phyloP scores from a whole-genome alignment of 768 basidiomycete genomes.

The Roridomyces roridus region DNA sequence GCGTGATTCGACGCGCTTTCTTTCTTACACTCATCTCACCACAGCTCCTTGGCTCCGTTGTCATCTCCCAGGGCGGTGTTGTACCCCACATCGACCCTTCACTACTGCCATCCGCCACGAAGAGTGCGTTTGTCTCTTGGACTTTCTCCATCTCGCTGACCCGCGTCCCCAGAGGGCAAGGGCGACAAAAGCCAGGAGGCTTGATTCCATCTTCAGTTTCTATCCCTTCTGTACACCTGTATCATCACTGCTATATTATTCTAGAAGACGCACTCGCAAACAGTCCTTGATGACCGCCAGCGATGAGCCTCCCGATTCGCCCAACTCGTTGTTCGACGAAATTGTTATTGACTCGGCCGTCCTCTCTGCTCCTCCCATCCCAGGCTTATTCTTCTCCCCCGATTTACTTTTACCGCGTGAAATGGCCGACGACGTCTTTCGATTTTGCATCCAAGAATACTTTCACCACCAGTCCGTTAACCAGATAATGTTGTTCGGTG shows the following conservation, averaged over 20 bases:
- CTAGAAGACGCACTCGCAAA: too few relatives aligned
- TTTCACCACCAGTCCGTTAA: conserved; percentile 60
- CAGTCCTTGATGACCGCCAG: too few relatives aligned
- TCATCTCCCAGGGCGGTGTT: too few relatives aligned
- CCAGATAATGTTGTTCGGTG: conserved; percentile 88
- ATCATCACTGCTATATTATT: conserved; percentile 2
- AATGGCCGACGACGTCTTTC: conserved; percentile 53
- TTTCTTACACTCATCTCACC: too few relatives aligned
- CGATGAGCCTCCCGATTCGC: not conserved
- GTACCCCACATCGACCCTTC: conserved; percentile 1
- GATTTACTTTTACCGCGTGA: conserved; percentile 54
- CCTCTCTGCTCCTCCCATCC: conserved; percentile 59
- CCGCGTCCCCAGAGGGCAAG: not conserved
- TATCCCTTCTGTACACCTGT: conserved; percentile 5
- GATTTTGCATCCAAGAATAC: conserved; percentile 63
- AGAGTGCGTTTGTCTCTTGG: not conserved
- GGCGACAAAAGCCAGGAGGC: not conserved
- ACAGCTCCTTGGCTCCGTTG: too few relatives aligned
- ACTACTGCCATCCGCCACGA: conserved; percentile 1
- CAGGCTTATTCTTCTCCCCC: conserved; percentile 69
- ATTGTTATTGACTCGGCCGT: conserved; percentile 26
- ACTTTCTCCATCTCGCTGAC: not conserved
- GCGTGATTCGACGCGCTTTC: too few relatives aligned
- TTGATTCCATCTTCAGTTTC: not conserved
- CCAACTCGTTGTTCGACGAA: conserved; percentile 14